Conservation (phyloP, 1,139 yeast genomes). For the Scheffersomyces titani region DNA sequence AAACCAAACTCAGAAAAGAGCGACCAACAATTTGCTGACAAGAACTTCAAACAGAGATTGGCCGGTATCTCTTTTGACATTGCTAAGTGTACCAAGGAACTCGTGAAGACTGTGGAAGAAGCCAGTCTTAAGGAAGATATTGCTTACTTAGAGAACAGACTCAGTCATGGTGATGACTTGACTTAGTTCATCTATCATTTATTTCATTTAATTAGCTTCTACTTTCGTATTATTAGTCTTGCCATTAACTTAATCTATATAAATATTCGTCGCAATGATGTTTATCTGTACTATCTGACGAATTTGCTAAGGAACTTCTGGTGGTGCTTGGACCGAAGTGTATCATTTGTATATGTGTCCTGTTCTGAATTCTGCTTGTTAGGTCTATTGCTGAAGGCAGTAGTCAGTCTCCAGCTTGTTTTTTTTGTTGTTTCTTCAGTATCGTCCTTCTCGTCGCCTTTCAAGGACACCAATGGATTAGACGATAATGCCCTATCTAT, state of each 20-base stretch:
- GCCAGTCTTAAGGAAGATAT: slow-evolving; percentile 85
- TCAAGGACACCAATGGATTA: slow-evolving; percentile 44
- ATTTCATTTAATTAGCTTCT: not conserved
- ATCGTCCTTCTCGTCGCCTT: not conserved
- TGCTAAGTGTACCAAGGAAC: slow-evolving; percentile 93
- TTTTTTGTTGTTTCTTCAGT: slow-evolving; percentile 18
- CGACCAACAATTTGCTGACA: slow-evolving; percentile 76
- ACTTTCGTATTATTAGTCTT: slow-evolving; percentile 1
- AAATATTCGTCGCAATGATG: not conserved
- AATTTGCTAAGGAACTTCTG: slow-evolving; percentile 68
- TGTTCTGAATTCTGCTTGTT: slow-evolving; percentile 15
- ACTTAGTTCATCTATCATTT: slow-evolving; percentile 15
- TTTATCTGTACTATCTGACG: slow-evolving; percentile 39
- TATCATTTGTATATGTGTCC: slow-evolving; percentile 58
- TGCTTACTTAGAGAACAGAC: slow-evolving; percentile 49
- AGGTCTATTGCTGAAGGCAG: slow-evolving; percentile 42
- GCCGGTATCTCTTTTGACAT: slow-evolving; percentile 96
- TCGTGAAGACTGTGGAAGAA: slow-evolving; percentile 94
- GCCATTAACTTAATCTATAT: not conserved
- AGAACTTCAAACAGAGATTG: slow-evolving; percentile 85
- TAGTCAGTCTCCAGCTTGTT: slow-evolving; percentile 59
- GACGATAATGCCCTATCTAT: slow-evolving; percentile 25
- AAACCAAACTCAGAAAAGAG: slow-evolving; percentile 47
- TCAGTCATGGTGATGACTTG: slow-evolving; percentile 40
- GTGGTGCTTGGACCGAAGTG: slow-evolving; percentile 70